Percentiles rank a stretch among this genome's conserved stretches.
Evolutionary conservation across 306 rosid species (phyloP).

Genomic region (Quillaja saponaria): DNA sequence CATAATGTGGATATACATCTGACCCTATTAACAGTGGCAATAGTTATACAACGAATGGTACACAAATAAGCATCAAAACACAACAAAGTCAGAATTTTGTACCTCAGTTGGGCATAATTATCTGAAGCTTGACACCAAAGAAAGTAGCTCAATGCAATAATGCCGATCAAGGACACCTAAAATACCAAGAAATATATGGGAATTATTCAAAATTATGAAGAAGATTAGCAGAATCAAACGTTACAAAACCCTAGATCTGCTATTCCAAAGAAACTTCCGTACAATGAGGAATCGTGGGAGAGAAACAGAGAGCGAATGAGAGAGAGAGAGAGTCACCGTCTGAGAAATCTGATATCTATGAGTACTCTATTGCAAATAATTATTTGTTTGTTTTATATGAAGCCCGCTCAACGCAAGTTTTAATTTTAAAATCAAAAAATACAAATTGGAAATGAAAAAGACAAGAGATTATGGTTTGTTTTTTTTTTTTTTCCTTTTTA

Average conservation of each 20-base stretch:
- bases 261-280: background rate
- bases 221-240: background rate
- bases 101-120: constrained; percentile 35
- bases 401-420: too few species aligned
- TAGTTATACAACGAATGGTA: too few species aligned
- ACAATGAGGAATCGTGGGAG: background rate
- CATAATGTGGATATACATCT: background rate
- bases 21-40: too few species aligned
- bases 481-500: too few species aligned
- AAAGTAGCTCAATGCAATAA: constrained; percentile 27
- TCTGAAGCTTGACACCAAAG: background rate
- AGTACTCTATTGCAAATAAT: background rate
- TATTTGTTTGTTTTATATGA: too few species aligned
- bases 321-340: constrained; percentile 3
- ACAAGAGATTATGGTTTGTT: too few species aligned
- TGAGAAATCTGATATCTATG: background rate
- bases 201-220: background rate
- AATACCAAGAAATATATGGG: background rate
- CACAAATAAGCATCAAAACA: background rate
- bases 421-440: too few species aligned
- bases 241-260: constrained; percentile 39
- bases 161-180: background rate
- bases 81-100: background rate
- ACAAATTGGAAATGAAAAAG: too few species aligned
- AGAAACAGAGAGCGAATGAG: background rate